Evolutionary conservation across 2,329 filamentous ascomycete species (phyloP).

Genomic region (Canariomyces notabilis): DNA sequence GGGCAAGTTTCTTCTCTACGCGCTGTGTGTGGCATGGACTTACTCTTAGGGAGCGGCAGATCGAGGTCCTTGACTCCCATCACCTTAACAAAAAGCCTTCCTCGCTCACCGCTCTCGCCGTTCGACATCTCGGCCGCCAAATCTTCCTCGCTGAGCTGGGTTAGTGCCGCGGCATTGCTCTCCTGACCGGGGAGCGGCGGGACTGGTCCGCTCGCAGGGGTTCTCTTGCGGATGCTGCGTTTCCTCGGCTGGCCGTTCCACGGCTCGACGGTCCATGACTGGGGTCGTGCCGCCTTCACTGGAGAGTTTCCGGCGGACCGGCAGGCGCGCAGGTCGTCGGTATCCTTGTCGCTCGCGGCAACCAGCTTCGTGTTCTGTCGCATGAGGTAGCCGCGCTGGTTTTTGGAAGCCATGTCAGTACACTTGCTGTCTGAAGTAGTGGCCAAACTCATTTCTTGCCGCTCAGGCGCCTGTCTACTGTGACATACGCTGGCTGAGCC

Average conservation of each 20-base stretch:
- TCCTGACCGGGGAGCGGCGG: constrained; percentile 85
- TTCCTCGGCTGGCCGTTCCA: constrained; percentile 82
- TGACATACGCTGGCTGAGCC: constrained; percentile 24
- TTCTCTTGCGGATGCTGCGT: constrained; percentile 57
- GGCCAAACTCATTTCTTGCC: constrained; percentile 15
- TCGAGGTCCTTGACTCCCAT: constrained; percentile 95
- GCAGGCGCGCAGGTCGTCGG: constrained; percentile 47
- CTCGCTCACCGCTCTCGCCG: constrained; percentile 80
- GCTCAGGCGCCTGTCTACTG: constrained; percentile 44
- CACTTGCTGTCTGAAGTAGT: constrained; percentile 19
- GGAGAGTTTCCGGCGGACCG: constrained; percentile 65
- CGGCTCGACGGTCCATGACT: constrained; percentile 94
- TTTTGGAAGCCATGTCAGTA: constrained; percentile 59
- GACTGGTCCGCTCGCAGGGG: constrained; percentile 54
- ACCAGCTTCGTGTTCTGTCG: constrained; percentile 97
- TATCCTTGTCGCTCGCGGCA: constrained; percentile 75
- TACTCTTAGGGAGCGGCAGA: constrained; percentile 83
- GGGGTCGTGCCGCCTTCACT: constrained; percentile 70
- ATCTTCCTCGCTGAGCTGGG: constrained; percentile 66
- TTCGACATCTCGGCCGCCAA: constrained; percentile 49
- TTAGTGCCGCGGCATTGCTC: constrained; percentile 66
- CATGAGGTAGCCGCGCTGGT: constrained; percentile 97
- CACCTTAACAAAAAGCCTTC: constrained; percentile 96
- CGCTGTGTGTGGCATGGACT: constrained; percentile 32
- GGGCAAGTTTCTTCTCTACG: background rate